Conservation (phyloP, 1,284 basidiomycete genomes). For the Moniliella sp. region DNA sequence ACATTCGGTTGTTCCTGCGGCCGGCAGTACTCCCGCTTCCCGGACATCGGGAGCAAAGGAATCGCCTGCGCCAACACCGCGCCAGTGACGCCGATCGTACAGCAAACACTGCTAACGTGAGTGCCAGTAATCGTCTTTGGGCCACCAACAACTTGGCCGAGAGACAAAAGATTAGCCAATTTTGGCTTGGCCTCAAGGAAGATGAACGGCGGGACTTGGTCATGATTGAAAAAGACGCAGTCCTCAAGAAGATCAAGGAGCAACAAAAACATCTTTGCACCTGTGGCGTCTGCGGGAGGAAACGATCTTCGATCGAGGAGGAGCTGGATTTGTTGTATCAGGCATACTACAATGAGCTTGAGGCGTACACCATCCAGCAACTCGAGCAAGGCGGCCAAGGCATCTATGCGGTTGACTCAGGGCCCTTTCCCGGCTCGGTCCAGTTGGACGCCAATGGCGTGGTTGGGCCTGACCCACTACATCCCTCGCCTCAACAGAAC, state of each 20-base stretch:
- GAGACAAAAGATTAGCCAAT: conserved; percentile 83
- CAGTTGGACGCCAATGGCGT: conserved; percentile 65
- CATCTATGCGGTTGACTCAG: conserved; percentile 61
- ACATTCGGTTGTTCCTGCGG: too few species aligned
- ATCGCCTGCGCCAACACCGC: too few species aligned
- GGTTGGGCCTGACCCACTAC: conserved; percentile 43
- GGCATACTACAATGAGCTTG: conserved; percentile 97
- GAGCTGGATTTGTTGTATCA: conserved; percentile 97
- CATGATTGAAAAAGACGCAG: conserved; percentile 88
- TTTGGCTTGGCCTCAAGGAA: conserved; percentile 76
- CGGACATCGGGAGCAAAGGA: too few species aligned
- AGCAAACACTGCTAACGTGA: neutral
- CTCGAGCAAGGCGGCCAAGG: conserved; percentile 91
- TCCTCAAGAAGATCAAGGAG: conserved; percentile 93
- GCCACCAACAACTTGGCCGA: conserved; percentile 77
- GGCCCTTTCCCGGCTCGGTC: conserved; percentile 89
- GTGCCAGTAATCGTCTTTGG: conserved; percentile 42
- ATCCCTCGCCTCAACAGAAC: neutral
- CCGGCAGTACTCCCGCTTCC: too few species aligned
- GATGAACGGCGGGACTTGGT: conserved; percentile 71
- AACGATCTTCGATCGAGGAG: conserved; percentile 91
- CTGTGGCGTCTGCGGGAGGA: conserved; percentile 87
- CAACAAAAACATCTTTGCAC: conserved; percentile 86
- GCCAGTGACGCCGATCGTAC: neutral
- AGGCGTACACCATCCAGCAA: conserved; percentile 94